Base-by-base conservation (phyloP, 441 rosid species). In the Bruguiera hainesii region DNA sequence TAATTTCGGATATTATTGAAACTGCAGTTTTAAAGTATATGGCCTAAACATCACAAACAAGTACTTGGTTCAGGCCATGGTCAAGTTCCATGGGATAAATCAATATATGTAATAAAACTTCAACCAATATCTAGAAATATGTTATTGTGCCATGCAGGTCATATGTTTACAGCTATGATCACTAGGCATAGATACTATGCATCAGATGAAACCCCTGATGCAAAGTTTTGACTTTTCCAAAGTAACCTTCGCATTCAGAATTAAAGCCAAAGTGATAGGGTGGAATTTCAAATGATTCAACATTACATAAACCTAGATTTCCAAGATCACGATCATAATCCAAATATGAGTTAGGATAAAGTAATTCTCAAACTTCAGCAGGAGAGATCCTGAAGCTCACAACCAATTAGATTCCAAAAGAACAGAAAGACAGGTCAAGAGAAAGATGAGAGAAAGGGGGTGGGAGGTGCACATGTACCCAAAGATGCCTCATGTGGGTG, bases 1-100 rank as follows among this genome's bases (percentile, higher is more conserved):
- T 33, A 73, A 66, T 64, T 66, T 51, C 37, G 33, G 30, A 33
- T 68, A 61, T 50, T 33, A 57, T 35, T 63, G 26, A 49, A 53
- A 51, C 10, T 61, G 50, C 25, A 53, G 30, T 23, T 63, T 1
- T 18, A 60, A 61, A 18, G 56, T 53, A 25, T 20, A 69, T 58
- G 56, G 10, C 49, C 42, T 58, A 49, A 61, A 31, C 30, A 65
- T n/a, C 37, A 51, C 37, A 68, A 16, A 49, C 46, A 37, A 37
- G 46, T 37, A 37, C 46, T 37, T 37, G n/a, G 56, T 37, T 1
- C 52, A 49, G 59, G 21, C 50, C 51, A 39, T 15, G 56, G 51
- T 57, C 28, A 33, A 37, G 30, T 52, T 16, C 58, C 65, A 57
- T 58, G 37, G 20, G 60, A 49, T 30, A 65, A 21, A 31, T 48